phyloP scores from a whole-genome alignment of 1,284 basidiomycete species.

The Taiwanofungus camphoratus region DNA sequence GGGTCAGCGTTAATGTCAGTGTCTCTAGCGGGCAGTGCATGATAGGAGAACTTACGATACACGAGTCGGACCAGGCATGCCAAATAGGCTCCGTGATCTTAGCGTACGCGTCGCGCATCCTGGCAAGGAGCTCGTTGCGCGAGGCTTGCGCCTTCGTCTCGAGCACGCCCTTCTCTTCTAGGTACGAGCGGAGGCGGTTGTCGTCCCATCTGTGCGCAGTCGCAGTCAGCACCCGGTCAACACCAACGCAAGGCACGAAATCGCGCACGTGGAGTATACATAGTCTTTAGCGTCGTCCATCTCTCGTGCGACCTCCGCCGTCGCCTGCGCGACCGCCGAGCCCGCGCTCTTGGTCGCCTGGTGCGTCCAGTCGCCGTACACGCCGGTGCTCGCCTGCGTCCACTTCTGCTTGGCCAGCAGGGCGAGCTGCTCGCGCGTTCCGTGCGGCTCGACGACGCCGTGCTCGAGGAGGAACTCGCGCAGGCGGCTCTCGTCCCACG shows the following conservation, averaged over 20 bases:
- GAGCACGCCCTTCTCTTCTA: conserved; percentile 70
- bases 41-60: conserved; percentile 51
- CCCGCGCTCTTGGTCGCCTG: conserved; percentile 41
- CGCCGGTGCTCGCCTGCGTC: conserved; percentile 47
- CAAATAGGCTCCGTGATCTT: conserved; percentile 61
- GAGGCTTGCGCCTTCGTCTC: conserved; percentile 59
- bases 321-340: conserved; percentile 34
- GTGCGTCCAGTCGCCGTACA: conserved; percentile 47
- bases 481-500: conserved; percentile 79
- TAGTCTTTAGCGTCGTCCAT: conserved; percentile 82
- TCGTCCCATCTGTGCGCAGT: conserved; percentile 63
- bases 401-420: conserved; percentile 74
- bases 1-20: background rate
- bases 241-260: background rate
- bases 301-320: conserved; percentile 47
- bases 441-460: conserved; percentile 77
- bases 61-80: conserved; percentile 81
- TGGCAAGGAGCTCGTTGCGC: conserved; percentile 60
- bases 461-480: conserved; percentile 83
- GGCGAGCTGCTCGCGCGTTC: conserved; percentile 74
- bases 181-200: conserved; percentile 60
- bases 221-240: background rate
- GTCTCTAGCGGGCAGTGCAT: background rate
- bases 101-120: conserved; percentile 69
- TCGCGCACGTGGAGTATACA: conserved; percentile 59